phyloP scores from a whole-genome alignment of 352 stramenopile species.

The Globisporangium polare region DNA sequence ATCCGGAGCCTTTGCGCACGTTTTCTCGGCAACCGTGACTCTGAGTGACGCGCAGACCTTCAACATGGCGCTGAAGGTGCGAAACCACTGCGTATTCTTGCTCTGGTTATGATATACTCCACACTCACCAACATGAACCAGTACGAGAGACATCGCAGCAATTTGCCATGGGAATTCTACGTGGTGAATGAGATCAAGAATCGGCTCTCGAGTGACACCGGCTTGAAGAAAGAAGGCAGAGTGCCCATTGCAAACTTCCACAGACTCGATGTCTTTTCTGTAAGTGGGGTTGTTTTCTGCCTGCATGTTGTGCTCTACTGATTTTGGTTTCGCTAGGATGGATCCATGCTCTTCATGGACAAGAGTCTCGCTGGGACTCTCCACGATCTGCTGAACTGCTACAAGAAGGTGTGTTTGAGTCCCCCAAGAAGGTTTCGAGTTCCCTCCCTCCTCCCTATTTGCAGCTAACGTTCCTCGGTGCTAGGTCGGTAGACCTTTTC shows the following conservation, averaged over 20 bases:
- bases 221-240: constrained; percentile 19
- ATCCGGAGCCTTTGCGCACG: constrained; percentile 68
- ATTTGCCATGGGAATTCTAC: constrained; percentile 82
- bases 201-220: constrained; percentile 23
- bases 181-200: constrained; percentile 52
- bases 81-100: not conserved
- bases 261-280: constrained; percentile 58
- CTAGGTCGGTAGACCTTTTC: constrained; percentile 51
- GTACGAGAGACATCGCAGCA: constrained; percentile 66
- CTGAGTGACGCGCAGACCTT: constrained; percentile 18
- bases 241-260: constrained; percentile 40
- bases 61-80: constrained; percentile 67
- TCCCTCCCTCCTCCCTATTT: constrained; percentile 1
- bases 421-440: too few relatives aligned
- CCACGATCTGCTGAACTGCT: constrained; percentile 73
- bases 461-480: not conserved
- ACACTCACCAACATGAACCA: constrained; percentile 17
- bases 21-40: constrained; percentile 53
- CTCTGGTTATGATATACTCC: not conserved
- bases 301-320: constrained; percentile 4
- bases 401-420: constrained; percentile 47
- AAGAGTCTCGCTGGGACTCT: constrained; percentile 66
- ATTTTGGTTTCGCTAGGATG: constrained; percentile 42
- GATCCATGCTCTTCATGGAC: constrained; percentile 68
- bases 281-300: constrained; percentile 15